Evolutionary conservation across 2,329 filamentous ascomycete genomes (phyloP), one percentile per base, ranked within the genome.

Genomic region (Neopestalotiopsis sp.): DNA sequence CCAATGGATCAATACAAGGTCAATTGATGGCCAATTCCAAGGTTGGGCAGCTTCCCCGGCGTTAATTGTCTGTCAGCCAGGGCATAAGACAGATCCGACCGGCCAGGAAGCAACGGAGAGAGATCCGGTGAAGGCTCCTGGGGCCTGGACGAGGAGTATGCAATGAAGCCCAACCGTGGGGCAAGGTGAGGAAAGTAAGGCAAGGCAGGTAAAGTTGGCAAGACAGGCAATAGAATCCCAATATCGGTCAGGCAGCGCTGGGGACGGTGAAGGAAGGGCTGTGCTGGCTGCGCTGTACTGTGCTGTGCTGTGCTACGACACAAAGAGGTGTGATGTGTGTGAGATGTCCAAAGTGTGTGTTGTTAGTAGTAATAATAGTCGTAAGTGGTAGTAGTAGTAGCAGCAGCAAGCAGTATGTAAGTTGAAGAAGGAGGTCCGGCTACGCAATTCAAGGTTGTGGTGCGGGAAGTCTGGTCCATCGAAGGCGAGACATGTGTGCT

Each of bases 401-500:
- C 45, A 52, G n/a, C 17, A 52, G 45, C 45, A 52, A 52, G 45
- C 45, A 20, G 45, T 10, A 52, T 17, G 45, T n/a, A 52, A 78
- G 79, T 77, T 80, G 78, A 80, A 78, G 76, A 79, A 78, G 78
- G 77, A 82, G 77, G 78, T 81, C 76, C 82, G 79, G 80, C 82
- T 83, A 84, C 84, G 83, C 83, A 38, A 81, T 82, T 83, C 81
- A 79, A 80, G 76, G 79, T 78, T 78, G 78, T 77, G 81, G 79
- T 84, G 83, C 82, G 83, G 81, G 83, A 82, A 81, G 79, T 81
- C 59, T 79, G 81, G 84, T 83, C 83, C 84, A 86, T 84, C 83
- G 82, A 84, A 81, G 81, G 85, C 84, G 85, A 88, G 84, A 85
- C 84, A 87, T 85, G 85, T 87, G 86, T 89, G 84, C 83, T 90